Conservation (phyloP, 2,329 filamentous ascomycete species). For the Fusarium ambrosium region DNA sequence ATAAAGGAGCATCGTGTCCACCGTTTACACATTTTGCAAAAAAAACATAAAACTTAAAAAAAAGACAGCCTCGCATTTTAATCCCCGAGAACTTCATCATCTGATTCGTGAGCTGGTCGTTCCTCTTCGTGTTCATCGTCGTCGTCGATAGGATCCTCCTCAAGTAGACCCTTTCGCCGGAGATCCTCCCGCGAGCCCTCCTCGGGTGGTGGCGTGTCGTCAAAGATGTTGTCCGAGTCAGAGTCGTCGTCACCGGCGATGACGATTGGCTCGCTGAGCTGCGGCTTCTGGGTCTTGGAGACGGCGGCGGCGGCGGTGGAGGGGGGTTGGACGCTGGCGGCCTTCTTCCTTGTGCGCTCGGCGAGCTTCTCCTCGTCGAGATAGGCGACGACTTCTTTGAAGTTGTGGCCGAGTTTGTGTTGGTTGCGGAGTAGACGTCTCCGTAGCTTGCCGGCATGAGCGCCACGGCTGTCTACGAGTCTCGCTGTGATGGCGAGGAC, state of each 20-base stretch:
- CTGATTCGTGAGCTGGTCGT: constrained; percentile 54
- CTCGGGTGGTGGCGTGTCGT: constrained; percentile 65
- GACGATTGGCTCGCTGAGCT: constrained; percentile 60
- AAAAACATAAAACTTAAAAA: background rate
- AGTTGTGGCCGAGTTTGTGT: constrained; percentile 84
- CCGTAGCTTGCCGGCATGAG: constrained; percentile 73
- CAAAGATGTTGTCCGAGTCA: constrained; percentile 57
- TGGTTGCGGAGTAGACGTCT: constrained; percentile 84
- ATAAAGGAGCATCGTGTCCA: constrained; percentile 20
- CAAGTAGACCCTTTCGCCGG: constrained; percentile 66
- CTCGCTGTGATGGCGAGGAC: constrained; percentile 83
- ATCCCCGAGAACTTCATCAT: constrained; percentile 62
- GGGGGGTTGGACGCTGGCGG: constrained; percentile 32
- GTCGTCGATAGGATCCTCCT: constrained; percentile 61
- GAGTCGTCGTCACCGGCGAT: constrained; percentile 57
- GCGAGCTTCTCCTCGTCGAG: constrained; percentile 77
- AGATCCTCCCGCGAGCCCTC: constrained; percentile 72
- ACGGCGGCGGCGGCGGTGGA: constrained; percentile 40
- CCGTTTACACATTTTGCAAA: constrained; percentile 12
- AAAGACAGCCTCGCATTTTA: constrained; percentile 44
- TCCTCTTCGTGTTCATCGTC: constrained; percentile 51
- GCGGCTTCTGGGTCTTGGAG: constrained; percentile 51
- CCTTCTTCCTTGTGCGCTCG: constrained; percentile 58
- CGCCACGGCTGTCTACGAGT: constrained; percentile 76
- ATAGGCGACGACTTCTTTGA: constrained; percentile 85